Evolutionary conservation across 139 green algal species (phyloP).

Genomic region (Auxenochlorella pyrenoidosa): DNA sequence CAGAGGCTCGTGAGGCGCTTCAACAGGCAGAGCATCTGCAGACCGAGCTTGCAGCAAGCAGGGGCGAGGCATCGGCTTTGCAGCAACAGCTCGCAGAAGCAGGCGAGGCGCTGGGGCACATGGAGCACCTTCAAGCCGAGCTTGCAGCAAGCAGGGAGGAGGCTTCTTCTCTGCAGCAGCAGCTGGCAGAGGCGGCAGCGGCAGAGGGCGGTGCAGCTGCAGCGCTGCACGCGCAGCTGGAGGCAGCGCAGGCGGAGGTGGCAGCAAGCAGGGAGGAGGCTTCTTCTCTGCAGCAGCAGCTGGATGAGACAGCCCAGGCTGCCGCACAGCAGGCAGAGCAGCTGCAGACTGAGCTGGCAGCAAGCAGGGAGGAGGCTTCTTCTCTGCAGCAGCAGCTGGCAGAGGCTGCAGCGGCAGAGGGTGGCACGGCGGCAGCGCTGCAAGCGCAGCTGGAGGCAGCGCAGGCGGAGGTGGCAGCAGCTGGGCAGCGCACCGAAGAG

Average conservation of each 20-base stretch:
- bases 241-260: background rate
- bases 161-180: slow-evolving; percentile 3
- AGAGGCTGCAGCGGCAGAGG: background rate
- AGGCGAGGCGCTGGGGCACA: background rate
- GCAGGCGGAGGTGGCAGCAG: background rate
- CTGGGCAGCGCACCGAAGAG: background rate
- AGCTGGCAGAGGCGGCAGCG: background rate
- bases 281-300: background rate
- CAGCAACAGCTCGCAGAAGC: background rate
- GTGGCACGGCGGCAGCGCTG: background rate
- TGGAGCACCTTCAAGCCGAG: background rate
- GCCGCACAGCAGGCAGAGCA: background rate
- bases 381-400: background rate
- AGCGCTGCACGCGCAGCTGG: background rate
- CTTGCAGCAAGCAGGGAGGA: background rate
- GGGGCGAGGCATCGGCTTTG: background rate
- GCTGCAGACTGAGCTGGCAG: background rate
- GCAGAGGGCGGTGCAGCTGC: background rate
- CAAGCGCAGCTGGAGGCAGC: background rate
- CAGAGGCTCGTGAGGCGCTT: background rate
- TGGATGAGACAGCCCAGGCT: background rate
- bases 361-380: background rate
- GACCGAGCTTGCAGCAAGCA: background rate
- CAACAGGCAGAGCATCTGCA: background rate
- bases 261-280: background rate